Base-by-base conservation (phyloP, 208 protist species). In the Angomonas ambiguus region DNA sequence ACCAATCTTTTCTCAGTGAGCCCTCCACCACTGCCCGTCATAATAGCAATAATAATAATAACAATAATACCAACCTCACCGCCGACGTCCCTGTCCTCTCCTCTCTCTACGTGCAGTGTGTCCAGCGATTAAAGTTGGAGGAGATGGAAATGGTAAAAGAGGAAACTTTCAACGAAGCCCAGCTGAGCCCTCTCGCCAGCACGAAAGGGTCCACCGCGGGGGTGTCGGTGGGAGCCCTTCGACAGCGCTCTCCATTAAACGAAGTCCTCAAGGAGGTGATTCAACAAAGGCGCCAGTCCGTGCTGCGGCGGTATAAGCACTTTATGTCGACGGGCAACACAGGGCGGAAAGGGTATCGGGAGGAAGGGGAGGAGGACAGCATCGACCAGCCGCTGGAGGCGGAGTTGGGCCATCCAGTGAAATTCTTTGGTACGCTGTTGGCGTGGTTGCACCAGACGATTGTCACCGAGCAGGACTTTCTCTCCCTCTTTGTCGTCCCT, bases 361-460 rank as follows among this genome's bases (percentile, higher is more conserved):
- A 41, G 1, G 48, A 53, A 16, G 57, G 30, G 22, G 20, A 31
- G 18, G 56, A 60, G 41, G 27, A 30, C 1, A 70, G 13, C 32
- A 49, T 33, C 18, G 61, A 20, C 18, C 80, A 83, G 20, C 87
- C 90, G 13, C 72, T 95, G 10, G 87, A 95, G 62, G 83, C 85
- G 68, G 90, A 92, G 62, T 77, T 93, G 32, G 69, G 83, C 65
- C 83, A 93, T 53, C 87, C 87, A 2, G 74, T 88, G 10, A 86
- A 83, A 58, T 95, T 95, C 60, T 95, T 92, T 42, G 82, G 84
- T 62, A 77, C 83, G 2, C 69, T 95, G 24, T 92, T 92, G 51
- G 90, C 90, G 11, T 95, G 86, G 83, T 65, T 93, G 64, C 87
- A 95, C 64, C 87, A 95, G 62, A 83, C 72, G 18, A 87, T 91